Conservation (phyloP, 169 alveolate species). For the Perkinsus chesapeaki region DNA sequence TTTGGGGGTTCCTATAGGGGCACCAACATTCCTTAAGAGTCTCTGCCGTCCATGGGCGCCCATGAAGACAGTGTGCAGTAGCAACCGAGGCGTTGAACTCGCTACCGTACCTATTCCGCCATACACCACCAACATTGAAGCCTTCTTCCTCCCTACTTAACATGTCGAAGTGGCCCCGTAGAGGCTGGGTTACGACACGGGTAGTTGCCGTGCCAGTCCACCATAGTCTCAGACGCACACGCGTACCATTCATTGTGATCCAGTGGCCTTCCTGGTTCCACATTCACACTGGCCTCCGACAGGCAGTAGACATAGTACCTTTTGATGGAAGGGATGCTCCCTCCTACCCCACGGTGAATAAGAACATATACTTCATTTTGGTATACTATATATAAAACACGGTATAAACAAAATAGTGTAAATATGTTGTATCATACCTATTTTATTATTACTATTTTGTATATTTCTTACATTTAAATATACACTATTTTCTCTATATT, state of each 20-base stretch:
- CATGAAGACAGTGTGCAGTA: not conserved
- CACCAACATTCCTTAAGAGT: not conserved
- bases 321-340: too few species aligned
- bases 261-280: not conserved
- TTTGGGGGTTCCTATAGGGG: not conserved
- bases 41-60: not conserved
- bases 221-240: not conserved
- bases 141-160: not conserved
- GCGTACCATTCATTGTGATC: not conserved
- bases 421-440: too few species aligned
- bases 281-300: not conserved
- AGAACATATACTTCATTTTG: too few species aligned
- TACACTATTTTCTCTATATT: too few species aligned
- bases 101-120: not conserved
- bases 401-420: too few species aligned
- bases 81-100: not conserved
- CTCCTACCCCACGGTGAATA: too few species aligned
- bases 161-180: not conserved
- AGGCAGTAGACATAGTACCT: not conserved
- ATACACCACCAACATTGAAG: too few species aligned
- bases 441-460: too few species aligned
- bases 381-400: too few species aligned
- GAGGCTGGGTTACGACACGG: not conserved
- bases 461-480: too few species aligned
- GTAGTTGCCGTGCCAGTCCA: not conserved